These are phyloP conservation scores for Stephanocyclus meneghinianus DNA, from an alignment of 352 stramenopile genomes.

Conservation along the genomic window DNA sequence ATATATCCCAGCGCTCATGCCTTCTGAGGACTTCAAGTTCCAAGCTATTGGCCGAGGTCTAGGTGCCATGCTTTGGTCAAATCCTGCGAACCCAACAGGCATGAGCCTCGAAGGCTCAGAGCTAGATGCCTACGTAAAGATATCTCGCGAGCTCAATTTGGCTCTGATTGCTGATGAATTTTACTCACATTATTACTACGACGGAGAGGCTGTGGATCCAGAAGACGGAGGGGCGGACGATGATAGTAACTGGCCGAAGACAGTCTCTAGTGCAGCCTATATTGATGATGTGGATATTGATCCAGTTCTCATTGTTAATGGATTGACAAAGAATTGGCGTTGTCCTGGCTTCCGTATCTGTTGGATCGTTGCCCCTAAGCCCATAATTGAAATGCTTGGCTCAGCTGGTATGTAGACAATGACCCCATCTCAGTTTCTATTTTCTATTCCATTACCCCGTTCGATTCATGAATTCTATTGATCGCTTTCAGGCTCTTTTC, in stretches of 20 bases:
- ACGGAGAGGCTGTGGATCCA: slow-evolving; percentile 40
- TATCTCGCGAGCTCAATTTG: slow-evolving; percentile 21
- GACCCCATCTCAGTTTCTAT: neutral
- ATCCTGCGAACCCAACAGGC: slow-evolving; percentile 49
- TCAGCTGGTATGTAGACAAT: slow-evolving; percentile 25
- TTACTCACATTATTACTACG: slow-evolving; percentile 61
- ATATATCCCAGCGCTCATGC: slow-evolving; percentile 27
- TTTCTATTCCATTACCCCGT: neutral
- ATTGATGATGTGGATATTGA: slow-evolving; percentile 55
- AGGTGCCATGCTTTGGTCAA: slow-evolving; percentile 39
- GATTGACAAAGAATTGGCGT: slow-evolving; percentile 58
- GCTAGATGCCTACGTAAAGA: slow-evolving; percentile 37
- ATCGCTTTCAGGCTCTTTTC: slow-evolving; percentile 32
- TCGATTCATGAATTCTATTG: neutral
- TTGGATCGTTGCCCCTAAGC: slow-evolving; percentile 53
- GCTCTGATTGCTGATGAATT: slow-evolving; percentile 56
- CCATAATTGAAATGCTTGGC: slow-evolving; percentile 47
- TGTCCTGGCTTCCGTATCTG: slow-evolving; percentile 52
- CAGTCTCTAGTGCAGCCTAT: slow-evolving; percentile 46
- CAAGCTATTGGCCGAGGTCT: slow-evolving; percentile 36
- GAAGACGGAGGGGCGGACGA: slow-evolving; percentile 47
- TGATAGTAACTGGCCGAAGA: slow-evolving; percentile 57
- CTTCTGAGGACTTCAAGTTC: slow-evolving; percentile 46
- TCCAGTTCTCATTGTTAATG: slow-evolving; percentile 57
- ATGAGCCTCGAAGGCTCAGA: slow-evolving; percentile 40